Conservation (phyloP, 495 filamentous ascomycete genomes). For the Immersiella caudata region DNA sequence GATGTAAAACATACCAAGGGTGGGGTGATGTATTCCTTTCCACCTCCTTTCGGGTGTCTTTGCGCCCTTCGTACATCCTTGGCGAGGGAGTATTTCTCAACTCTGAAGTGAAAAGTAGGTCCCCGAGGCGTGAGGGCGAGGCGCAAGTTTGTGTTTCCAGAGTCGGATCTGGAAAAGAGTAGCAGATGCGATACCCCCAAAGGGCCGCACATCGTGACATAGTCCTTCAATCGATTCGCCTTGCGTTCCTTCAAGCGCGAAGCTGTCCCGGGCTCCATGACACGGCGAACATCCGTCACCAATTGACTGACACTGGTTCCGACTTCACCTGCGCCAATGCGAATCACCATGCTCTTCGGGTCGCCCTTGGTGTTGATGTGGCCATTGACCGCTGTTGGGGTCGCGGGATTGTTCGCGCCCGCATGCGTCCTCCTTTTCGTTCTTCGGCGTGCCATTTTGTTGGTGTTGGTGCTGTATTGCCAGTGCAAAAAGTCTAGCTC, state of each 20-base stretch:
- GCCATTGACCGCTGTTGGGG: constrained; percentile 38
- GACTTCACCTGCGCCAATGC: constrained; percentile 91
- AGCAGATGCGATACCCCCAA: constrained; percentile 92
- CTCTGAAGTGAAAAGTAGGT: constrained; percentile 89
- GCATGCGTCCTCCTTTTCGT: constrained; percentile 90
- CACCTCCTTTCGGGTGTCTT: constrained; percentile 77
- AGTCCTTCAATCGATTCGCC: constrained; percentile 88
- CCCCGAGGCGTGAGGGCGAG: constrained; percentile 87
- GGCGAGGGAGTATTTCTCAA: constrained; percentile 94
- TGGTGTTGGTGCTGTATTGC: constrained; percentile 22
- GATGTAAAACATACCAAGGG: constrained; percentile 62
- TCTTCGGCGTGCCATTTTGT: constrained; percentile 74
- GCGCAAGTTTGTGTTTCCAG: constrained; percentile 90
- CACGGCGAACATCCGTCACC: constrained; percentile 83
- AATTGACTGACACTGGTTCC: constrained; percentile 89
- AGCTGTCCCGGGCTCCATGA: constrained; percentile 96
- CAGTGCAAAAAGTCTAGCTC: constrained; percentile 13
- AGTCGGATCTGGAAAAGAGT: constrained; percentile 86
- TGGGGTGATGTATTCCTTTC: constrained; percentile 79
- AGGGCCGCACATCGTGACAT: constrained; percentile 92
- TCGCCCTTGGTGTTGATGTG: constrained; percentile 53
- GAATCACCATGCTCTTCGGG: constrained; percentile 98
- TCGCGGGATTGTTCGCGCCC: constrained; percentile 63
- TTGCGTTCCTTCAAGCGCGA: constrained; percentile 84
- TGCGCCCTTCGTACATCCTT: constrained; percentile 82